Evolutionary conservation across 768 basidiomycete species (phyloP).

Genomic region (Cyathus striatus): DNA sequence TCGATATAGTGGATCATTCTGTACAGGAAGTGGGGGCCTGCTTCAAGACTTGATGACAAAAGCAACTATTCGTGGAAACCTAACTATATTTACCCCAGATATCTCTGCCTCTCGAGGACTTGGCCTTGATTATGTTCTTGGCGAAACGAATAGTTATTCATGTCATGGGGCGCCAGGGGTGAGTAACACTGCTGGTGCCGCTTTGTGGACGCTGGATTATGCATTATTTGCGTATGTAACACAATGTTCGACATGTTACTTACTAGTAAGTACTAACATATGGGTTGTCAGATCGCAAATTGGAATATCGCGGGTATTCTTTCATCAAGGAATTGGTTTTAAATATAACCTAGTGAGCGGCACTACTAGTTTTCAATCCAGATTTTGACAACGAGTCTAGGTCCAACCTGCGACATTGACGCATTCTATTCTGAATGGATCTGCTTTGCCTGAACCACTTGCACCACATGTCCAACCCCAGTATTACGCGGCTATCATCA

Average conservation of each 20-base stretch:
- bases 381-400: constrained; percentile 31
- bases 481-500: constrained; percentile 62
- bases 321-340: constrained; percentile 66
- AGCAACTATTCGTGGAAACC: constrained; percentile 48
- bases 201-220: constrained; percentile 67
- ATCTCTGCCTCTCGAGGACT: constrained; percentile 40
- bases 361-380: neutral
- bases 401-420: constrained; percentile 60
- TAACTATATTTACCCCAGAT: constrained; percentile 47
- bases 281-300: constrained; percentile 32
- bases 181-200: constrained; percentile 67
- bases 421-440: constrained; percentile 52
- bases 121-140: constrained; percentile 54
- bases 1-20: constrained; percentile 59
- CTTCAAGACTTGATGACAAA: constrained; percentile 68
- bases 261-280: neutral
- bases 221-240: constrained; percentile 44
- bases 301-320: constrained; percentile 50
- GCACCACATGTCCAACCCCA: constrained; percentile 59
- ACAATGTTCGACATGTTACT: neutral
- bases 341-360: constrained; percentile 57
- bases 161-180: constrained; percentile 50
- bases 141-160: constrained; percentile 54
- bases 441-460: constrained; percentile 40
- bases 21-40: constrained; percentile 44